Conservation (phyloP, 2,329 filamentous ascomycete species). For the Penicillium sp. region DNA sequence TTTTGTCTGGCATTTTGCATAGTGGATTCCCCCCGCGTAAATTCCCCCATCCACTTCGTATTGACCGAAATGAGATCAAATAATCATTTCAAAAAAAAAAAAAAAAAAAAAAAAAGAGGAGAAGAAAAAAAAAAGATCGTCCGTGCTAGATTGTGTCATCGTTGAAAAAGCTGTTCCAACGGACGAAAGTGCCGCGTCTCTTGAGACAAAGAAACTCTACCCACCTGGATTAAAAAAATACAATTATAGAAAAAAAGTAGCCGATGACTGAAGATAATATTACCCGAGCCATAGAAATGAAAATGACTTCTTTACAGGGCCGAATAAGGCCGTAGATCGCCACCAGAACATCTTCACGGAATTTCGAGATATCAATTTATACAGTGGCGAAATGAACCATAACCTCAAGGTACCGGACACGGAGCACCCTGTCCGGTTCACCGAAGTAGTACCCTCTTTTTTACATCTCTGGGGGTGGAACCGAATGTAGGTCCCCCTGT, state of each 20-base stretch:
- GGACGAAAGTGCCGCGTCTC: slow-evolving; percentile 13
- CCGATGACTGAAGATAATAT: slow-evolving; percentile 6
- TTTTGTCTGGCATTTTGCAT: slow-evolving; percentile 1
- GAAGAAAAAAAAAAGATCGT: slow-evolving; percentile 9
- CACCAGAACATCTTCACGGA: slow-evolving; percentile 9
- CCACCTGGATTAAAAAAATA: neutral
- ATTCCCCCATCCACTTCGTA: slow-evolving; percentile 7
- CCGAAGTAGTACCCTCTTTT: slow-evolving; percentile 11
- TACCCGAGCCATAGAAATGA: slow-evolving; percentile 11
- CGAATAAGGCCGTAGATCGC: slow-evolving; percentile 13
- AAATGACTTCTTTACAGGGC: neutral
- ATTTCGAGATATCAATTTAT: slow-evolving; percentile 17
- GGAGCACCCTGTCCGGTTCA: slow-evolving; percentile 18
- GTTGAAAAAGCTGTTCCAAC: slow-evolving; percentile 1
- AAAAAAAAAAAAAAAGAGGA: neutral
- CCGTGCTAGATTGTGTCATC: slow-evolving; percentile 16
- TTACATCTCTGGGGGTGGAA: slow-evolving; percentile 23
- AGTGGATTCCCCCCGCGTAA: slow-evolving; percentile 11
- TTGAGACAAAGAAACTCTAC: slow-evolving; percentile 13
- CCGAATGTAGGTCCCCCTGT: slow-evolving; percentile 13
- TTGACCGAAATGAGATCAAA: slow-evolving; percentile 2
- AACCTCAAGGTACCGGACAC: slow-evolving; percentile 2
- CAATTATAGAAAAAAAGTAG: slow-evolving; percentile 1
- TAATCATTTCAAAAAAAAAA: neutral
- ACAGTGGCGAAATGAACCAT: slow-evolving; percentile 14